Evolutionary conservation across 75 land plant species (phyloP), one percentile per base, ranked within the genome.

Genomic region (Sequoia sempervirens): DNA sequence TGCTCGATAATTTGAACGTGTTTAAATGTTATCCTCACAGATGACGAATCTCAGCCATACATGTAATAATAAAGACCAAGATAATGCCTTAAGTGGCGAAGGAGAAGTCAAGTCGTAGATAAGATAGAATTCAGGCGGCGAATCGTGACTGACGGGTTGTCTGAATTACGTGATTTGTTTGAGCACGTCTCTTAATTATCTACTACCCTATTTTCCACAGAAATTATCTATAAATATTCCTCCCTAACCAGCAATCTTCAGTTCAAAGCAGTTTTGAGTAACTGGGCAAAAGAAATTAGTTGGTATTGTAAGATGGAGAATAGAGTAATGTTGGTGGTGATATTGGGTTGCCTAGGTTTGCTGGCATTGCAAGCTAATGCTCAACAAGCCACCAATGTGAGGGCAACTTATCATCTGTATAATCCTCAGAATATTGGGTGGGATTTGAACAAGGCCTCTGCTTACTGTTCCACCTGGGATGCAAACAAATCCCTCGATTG

Each of bases 381-480:
- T 8, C 83, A 82, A 17, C 28, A 14, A 14, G 81, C 81, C 26
- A 82, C 40, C 30, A 82, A 82, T 41, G 36, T 78, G 18, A n/a
- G 81, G 30, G 41, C 83, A 41, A 82, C 83, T 20, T 82, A 82
- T 38, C 8, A 82, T 64, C 8, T 6, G 43, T 82, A 82, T 15
- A 82, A 82, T 41, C 83, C 83, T 37, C 45, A 82, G 38, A 82
- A 41, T 23, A 82, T 64, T 13, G 72, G 43, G 28, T 82, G 72
- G 72, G 83, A 82, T 82, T 41, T 61, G n/a, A 37, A 18, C 8
- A 64, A 2, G 66, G 83, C 83, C 28, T 18, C 45, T 41, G 83
- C 15, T 8, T 82, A 38, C 40, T 82, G 83, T 41, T 72, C 83
- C 30, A 82, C 83, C 3, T 82, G 83, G 83, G 83, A 82, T 38